phyloP scores from a whole-genome alignment of 2,329 filamentous ascomycete species.

The Venturia asperata region DNA sequence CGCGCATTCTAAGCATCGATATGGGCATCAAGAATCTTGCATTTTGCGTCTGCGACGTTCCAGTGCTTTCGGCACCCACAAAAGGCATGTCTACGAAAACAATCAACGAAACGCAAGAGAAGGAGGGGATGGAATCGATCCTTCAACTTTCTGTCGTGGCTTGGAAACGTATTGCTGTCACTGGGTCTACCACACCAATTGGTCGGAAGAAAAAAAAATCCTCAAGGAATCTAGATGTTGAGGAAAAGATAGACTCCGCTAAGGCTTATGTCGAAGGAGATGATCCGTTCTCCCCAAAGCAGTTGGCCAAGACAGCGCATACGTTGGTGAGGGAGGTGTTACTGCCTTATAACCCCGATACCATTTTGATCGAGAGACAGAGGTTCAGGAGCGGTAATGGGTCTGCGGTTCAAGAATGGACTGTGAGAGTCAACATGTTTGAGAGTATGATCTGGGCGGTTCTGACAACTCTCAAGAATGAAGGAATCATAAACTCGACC shows the following conservation, averaged over 20 bases:
- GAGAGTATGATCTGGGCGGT: constrained; percentile 75
- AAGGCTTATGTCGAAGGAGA: background rate
- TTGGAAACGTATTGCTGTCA: constrained; percentile 18
- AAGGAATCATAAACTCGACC: constrained; percentile 22
- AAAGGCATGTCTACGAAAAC: background rate
- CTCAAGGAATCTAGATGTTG: constrained; percentile 8
- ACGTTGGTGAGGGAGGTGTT: constrained; percentile 44
- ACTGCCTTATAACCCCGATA: constrained; percentile 51
- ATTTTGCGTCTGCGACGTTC: constrained; percentile 54
- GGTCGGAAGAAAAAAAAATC: background rate
- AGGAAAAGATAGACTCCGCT: background rate
- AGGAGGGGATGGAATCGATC: background rate
- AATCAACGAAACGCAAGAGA: background rate
- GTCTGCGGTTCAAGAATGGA: constrained; percentile 70
- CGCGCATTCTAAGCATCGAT: constrained; percentile 67
- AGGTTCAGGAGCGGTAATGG: constrained; percentile 58
- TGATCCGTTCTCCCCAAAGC: constrained; percentile 32
- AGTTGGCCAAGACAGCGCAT: constrained; percentile 51
- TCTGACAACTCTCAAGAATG: constrained; percentile 48
- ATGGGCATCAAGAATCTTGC: constrained; percentile 79
- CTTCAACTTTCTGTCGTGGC: background rate
- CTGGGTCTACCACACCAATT: constrained; percentile 2
- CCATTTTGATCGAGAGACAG: constrained; percentile 64
- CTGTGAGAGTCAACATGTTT: constrained; percentile 70
- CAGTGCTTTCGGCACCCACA: background rate